A percentile compares a stretch with the other conserved stretches of the same genome.
Conservation (phyloP, 1,284 basidiomycete species). For the Ganoderma meredithae region DNA sequence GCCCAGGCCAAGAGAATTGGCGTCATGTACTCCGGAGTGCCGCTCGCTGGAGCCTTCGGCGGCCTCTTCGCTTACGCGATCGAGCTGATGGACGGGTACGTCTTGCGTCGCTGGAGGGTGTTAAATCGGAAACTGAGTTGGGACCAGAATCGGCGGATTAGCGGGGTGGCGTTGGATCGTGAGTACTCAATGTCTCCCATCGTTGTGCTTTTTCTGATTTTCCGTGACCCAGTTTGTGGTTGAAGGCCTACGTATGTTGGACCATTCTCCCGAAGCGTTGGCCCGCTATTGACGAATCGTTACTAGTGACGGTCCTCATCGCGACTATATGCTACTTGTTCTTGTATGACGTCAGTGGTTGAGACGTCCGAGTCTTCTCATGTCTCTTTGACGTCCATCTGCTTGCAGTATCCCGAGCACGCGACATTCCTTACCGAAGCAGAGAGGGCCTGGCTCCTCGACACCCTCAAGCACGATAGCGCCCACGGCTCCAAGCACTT, state of each 20-base stretch:
- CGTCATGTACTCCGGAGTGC: constrained; percentile 61
- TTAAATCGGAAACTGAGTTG: background rate
- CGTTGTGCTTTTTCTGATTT: background rate
- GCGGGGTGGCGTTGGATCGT: constrained; percentile 19
- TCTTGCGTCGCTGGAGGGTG: background rate
- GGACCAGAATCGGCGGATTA: constrained; percentile 13
- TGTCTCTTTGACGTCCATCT: background rate
- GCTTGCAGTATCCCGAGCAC: constrained; percentile 8
- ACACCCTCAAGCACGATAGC: constrained; percentile 39
- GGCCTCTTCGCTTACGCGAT: constrained; percentile 20
- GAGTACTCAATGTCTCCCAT: background rate
- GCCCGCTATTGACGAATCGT: background rate
- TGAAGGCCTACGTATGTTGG: constrained; percentile 10
- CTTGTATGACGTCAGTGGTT: constrained; percentile 13
- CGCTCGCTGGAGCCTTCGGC: constrained; percentile 49
- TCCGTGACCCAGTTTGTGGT: constrained; percentile 5
- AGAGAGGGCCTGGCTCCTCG: constrained; percentile 42
- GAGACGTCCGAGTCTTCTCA: background rate
- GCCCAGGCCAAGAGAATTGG: constrained; percentile 35
- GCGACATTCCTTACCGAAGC: constrained; percentile 39
- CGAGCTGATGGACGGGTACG: constrained; percentile 18
- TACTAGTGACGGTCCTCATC: constrained; percentile 10
- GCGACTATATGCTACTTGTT: constrained; percentile 11
- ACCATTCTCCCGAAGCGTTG: too few relatives aligned
- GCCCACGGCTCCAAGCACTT: constrained; percentile 30